These are phyloP conservation scores for Lodderomyces oxycetoniae DNA, from an alignment of 1,139 yeast genomes.

Conservation along the genomic window DNA sequence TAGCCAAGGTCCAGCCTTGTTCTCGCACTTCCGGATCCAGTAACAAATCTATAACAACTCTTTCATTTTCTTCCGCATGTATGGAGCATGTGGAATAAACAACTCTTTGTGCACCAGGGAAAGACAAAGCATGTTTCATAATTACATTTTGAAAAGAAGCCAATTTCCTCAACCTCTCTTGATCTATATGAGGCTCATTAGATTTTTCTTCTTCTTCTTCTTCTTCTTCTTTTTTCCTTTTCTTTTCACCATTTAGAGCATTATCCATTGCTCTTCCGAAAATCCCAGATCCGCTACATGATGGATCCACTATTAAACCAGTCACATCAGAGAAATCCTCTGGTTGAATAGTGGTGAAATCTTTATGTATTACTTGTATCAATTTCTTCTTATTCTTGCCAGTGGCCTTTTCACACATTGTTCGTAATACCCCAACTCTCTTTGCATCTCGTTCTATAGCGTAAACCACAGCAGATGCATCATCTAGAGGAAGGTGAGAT, in stretches of 20 bases:
- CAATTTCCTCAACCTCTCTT: constrained; percentile 60
- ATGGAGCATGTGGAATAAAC: constrained; percentile 95
- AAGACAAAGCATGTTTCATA: constrained; percentile 80
- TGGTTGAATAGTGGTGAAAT: constrained; percentile 71
- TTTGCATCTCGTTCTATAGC: constrained; percentile 86
- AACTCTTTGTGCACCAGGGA: constrained; percentile 72
- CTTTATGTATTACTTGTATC: constrained; percentile 72
- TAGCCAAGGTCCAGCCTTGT: constrained; percentile 73
- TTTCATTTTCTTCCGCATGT: constrained; percentile 89
- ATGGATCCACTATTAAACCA: constrained; percentile 89
- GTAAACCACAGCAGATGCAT: constrained; percentile 31
- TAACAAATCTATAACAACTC: constrained; percentile 76
- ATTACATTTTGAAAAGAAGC: constrained; percentile 84
- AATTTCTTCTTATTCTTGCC: constrained; percentile 41
- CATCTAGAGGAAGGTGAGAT: constrained; percentile 36
- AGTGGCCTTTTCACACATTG: constrained; percentile 80
- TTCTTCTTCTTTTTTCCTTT: constrained; percentile 25
- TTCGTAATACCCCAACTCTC: constrained; percentile 66
- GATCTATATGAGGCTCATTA: constrained; percentile 24
- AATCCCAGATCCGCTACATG: constrained; percentile 96
- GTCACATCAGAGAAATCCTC: constrained; percentile 59
- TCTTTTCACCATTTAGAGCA: constrained; percentile 15
- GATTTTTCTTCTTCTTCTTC: constrained; percentile 37
- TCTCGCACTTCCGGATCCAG: constrained; percentile 54
- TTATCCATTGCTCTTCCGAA: constrained; percentile 69